phyloP scores from a whole-genome alignment of 306 rosid species.

The Begonia peltatifolia region DNA sequence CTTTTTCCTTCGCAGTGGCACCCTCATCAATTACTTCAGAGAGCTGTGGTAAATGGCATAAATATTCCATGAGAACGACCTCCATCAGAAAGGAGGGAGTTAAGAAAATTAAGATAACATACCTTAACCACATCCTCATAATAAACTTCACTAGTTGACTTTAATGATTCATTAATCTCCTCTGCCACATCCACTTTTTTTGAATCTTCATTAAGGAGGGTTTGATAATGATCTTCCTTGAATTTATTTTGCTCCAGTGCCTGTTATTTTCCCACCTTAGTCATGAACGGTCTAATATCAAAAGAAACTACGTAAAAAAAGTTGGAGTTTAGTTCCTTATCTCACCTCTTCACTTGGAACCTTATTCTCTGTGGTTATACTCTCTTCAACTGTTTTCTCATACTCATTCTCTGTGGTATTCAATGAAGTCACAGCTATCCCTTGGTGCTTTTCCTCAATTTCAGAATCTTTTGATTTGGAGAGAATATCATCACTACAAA shows the following conservation, averaged over 20 bases:
- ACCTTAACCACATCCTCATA: slow-evolving; percentile 1
- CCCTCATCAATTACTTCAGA: slow-evolving; percentile 6
- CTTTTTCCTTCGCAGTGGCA: slow-evolving; percentile 1
- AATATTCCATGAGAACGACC: slow-evolving; percentile 1
- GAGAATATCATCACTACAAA: slow-evolving; percentile 8
- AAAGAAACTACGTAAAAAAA: not conserved
- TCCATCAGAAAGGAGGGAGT: not conserved
- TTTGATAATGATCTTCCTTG: slow-evolving; percentile 2
- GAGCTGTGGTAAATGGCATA: slow-evolving; percentile 5
- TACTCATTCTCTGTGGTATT: slow-evolving; percentile 4
- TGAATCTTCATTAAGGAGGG: slow-evolving; percentile 4
- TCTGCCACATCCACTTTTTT: slow-evolving; percentile 1
- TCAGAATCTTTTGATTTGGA: slow-evolving; percentile 10
- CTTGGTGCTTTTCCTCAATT: slow-evolving; percentile 8
- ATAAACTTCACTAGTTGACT: not conserved
- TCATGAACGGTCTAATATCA: not conserved
- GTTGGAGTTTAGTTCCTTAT: not conserved
- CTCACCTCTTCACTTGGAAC: slow-evolving; percentile 17
- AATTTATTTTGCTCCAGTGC: slow-evolving; percentile 8
- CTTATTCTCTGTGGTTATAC: slow-evolving; percentile 1
- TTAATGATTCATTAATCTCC: slow-evolving; percentile 3
- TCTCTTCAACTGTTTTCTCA: slow-evolving; percentile 11
- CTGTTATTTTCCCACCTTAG: slow-evolving; percentile 10
- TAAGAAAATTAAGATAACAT: not conserved
- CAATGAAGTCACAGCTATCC: slow-evolving; percentile 6